phyloP scores from a whole-genome alignment of 2,329 filamentous ascomycete genomes.

The Alternaria hordeiaustralica region DNA sequence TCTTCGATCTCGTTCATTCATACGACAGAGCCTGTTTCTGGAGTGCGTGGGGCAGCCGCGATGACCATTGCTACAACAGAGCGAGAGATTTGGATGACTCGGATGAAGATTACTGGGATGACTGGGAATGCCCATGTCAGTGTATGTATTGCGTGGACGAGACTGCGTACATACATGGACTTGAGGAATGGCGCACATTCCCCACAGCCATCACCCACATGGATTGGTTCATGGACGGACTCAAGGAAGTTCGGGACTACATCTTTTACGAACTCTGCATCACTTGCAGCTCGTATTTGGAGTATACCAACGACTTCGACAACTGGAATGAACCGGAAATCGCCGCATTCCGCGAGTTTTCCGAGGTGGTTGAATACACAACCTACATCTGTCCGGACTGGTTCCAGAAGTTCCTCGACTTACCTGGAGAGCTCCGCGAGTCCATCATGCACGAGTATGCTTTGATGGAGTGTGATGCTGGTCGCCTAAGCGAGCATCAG shows the following conservation, averaged over 20 bases:
- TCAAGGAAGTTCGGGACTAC: rapidly evolving
- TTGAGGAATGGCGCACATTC: not conserved
- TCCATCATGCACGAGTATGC: not conserved
- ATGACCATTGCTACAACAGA: not conserved
- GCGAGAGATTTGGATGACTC: no score
- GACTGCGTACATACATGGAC: not conserved
- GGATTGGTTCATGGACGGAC: rapidly evolving
- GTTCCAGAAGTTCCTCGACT: not conserved
- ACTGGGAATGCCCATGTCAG: no score
- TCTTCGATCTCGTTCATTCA: not conserved
- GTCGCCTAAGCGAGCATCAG: not conserved
- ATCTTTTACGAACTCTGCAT: not conserved
- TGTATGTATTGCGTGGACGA: not conserved
- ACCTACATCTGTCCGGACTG: not conserved
- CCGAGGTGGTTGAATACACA: not conserved
- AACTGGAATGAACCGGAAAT: not conserved
- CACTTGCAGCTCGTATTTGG: not conserved
- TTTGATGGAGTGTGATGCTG: not conserved
- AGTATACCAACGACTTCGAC: not conserved
- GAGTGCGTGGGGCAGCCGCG: not conserved
- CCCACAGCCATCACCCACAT: not conserved
- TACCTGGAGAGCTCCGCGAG: not conserved
- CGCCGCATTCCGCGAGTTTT: not conserved
- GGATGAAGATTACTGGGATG: no score
- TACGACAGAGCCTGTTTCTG: not conserved